Evolutionary conservation across 768 basidiomycete species (phyloP), one percentile per base, ranked within the genome.

Genomic region (Lentinula guzmanii): DNA sequence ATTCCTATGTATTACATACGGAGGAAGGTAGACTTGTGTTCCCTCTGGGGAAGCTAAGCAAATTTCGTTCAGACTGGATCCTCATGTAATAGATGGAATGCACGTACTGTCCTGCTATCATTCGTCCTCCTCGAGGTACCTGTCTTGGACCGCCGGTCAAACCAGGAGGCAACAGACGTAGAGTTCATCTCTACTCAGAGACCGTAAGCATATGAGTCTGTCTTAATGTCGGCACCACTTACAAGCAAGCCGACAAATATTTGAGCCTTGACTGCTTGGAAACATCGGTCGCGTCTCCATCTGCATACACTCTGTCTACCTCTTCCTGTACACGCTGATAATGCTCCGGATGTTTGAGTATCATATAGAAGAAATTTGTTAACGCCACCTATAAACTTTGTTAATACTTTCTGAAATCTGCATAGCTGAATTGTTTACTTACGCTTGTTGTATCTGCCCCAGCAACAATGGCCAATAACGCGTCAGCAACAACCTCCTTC

Each of bases 91-190:
- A 31, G 4, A 18, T 24, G 31, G 28, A 24, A 11, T 18, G 15
- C 9, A 65, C 70, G 16, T 50, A 72, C 76, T 68, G 64, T 52
- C 62, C 63, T 46, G 72, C 74, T 5, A 75, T 59, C 33, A 67
- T 31, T 39, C 68, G 72, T 42, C 75, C 72, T 33, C 62, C 61
- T 46, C 45, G 65, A 4, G 61, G 55, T 0, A 71, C 68, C 39
- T 74, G 70, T 52, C 77, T 72, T 55, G 76, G 75, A 35, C 73
- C 65, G 16, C 68, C 48, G 18, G 70, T 76, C 16, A 68, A 66
- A 16, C 75, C 66, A 3, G 75, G 70, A 54, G 77, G 75, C 11
- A 71, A 71, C 45, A 78, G 67, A n/a, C 76, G 74, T 59, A 78
- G 60, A n/a, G 69, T 68, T 78, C 77, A 52, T 79, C 75, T 60